These are phyloP conservation scores for Xylaria venustula DNA, from an alignment of 495 filamentous ascomycete genomes.

Conservation along the genomic window DNA sequence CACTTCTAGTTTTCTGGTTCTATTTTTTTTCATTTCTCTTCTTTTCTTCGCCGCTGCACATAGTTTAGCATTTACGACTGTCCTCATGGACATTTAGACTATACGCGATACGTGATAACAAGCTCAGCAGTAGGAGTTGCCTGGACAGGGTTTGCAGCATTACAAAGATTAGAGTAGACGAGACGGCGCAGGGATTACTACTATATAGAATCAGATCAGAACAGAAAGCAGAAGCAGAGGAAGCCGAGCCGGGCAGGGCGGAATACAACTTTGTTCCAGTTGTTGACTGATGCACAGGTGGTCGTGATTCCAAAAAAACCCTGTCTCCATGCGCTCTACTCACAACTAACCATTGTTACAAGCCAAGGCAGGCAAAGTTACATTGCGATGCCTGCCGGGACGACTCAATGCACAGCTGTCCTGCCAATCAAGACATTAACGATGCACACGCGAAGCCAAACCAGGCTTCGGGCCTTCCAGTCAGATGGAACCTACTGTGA, in stretches of 20 bases:
- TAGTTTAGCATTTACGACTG: conserved; percentile 8
- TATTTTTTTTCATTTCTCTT: neutral
- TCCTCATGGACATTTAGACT: neutral
- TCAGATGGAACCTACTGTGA: neutral
- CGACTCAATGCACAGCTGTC: neutral
- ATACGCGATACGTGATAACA: neutral
- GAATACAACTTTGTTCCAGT: conserved; percentile 9
- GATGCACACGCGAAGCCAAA: neutral
- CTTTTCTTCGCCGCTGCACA: neutral
- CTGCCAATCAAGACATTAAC: conserved; percentile 9
- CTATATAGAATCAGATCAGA: neutral
- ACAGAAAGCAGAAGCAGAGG: neutral
- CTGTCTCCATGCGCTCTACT: neutral
- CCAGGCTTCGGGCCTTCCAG: neutral
- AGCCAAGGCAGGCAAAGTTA: neutral
- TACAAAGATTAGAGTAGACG: conserved; percentile 8
- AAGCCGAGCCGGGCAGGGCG: neutral
- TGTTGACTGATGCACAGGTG: neutral
- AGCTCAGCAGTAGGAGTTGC: conserved; percentile 5
- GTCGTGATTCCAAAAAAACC: neutral
- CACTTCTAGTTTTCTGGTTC: neutral
- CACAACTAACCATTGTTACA: neutral
- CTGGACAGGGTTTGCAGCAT: conserved; percentile 6
- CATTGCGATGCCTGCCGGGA: conserved; percentile 7
- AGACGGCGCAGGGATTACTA: neutral